phyloP scores from a whole-genome alignment of 2,329 filamentous ascomycete genomes.

The Cladosporium halotolerans region DNA sequence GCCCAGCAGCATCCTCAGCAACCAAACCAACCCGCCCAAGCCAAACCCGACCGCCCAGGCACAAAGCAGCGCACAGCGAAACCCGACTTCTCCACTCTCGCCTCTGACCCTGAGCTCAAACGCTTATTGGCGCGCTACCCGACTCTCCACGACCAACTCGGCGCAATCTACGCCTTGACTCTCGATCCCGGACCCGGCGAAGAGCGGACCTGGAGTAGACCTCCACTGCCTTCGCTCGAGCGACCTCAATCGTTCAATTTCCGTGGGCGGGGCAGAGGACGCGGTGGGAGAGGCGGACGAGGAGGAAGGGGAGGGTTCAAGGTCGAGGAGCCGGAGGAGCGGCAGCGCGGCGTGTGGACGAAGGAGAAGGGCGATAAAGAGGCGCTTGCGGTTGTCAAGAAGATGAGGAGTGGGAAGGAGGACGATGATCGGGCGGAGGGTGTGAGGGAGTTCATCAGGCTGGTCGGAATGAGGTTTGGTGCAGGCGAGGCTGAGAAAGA shows the following conservation, averaged over 20 bases:
- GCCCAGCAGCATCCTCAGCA: neutral
- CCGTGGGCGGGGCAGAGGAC: slow-evolving; percentile 18
- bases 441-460: slow-evolving; percentile 37
- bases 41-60: slow-evolving; percentile 17
- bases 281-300: slow-evolving; percentile 15
- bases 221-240: slow-evolving; percentile 16
- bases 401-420: slow-evolving; percentile 25
- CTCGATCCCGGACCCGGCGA: slow-evolving; percentile 31
- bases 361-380: slow-evolving; percentile 33
- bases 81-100: slow-evolving; percentile 27
- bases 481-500: neutral
- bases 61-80: slow-evolving; percentile 21
- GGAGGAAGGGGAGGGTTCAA: slow-evolving; percentile 16
- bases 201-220: slow-evolving; percentile 21
- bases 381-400: slow-evolving; percentile 24
- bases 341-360: slow-evolving; percentile 30
- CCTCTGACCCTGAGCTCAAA: slow-evolving; percentile 27
- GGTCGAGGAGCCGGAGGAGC: slow-evolving; percentile 13
- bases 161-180: slow-evolving; percentile 30
- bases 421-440: slow-evolving; percentile 33
- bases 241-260: slow-evolving; percentile 1
- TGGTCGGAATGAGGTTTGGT: slow-evolving; percentile 36
- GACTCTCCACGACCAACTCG: slow-evolving; percentile 28
- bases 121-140: slow-evolving; percentile 31
- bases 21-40: neutral